Evolutionary conservation across 768 basidiomycete genomes (phyloP).

Genomic region (Mrakia gelida): DNA sequence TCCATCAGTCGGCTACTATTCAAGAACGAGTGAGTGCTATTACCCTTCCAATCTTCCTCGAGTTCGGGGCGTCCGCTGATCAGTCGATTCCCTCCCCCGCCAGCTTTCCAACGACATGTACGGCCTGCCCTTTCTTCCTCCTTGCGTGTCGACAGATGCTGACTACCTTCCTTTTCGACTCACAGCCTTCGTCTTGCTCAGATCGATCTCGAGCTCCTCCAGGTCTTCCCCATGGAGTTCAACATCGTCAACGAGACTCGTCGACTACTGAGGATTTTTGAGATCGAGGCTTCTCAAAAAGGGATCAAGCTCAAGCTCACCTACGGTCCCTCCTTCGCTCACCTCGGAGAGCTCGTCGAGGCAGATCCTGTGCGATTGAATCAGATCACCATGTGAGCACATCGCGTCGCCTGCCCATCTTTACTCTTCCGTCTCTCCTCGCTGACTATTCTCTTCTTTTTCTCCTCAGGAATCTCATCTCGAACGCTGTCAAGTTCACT

Average conservation of each 20-base stretch:
- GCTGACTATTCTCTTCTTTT: not conserved
- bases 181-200: conserved; percentile 6
- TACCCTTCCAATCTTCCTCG: not conserved
- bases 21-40: not conserved
- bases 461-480: not conserved
- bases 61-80: not conserved
- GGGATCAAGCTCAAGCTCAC: conserved; percentile 16
- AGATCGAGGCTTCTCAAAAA: conserved; percentile 9
- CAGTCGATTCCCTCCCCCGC: not conserved
- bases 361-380: conserved; percentile 11
- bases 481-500: conserved; percentile 3
- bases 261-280: not conserved
- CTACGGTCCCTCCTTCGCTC: conserved; percentile 4
- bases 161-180: not conserved
- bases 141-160: not conserved
- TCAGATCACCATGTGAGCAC: conserved; percentile 10
- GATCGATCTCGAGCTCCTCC: conserved; percentile 9
- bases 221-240: conserved; percentile 10
- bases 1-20: conserved; percentile 16
- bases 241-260: conserved; percentile 5
- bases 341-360: conserved; percentile 12
- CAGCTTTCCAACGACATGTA: conserved; percentile 14
- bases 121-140: not conserved
- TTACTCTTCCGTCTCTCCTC: too few relatives aligned
- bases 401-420: too few relatives aligned